phyloP scores from a whole-genome alignment of 768 basidiomycete species.

The Leccinum disarticulatum region DNA sequence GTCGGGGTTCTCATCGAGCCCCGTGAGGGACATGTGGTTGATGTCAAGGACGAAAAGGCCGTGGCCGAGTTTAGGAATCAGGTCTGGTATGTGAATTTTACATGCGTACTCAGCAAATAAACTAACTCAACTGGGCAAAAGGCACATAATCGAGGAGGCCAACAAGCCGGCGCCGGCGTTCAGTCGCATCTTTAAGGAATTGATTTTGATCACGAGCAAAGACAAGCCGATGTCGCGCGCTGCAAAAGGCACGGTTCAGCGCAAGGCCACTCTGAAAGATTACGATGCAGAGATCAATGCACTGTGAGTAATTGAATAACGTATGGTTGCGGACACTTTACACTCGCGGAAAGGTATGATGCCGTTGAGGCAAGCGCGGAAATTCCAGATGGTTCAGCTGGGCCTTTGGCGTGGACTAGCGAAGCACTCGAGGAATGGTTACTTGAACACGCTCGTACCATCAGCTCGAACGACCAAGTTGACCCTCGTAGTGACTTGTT shows the following conservation, averaged over 20 bases:
- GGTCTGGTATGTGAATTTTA: slow-evolving; percentile 25
- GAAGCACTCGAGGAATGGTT: slow-evolving; percentile 29
- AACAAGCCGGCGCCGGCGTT: slow-evolving; percentile 42
- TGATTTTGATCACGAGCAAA: slow-evolving; percentile 46
- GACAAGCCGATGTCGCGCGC: slow-evolving; percentile 45
- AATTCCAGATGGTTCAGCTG: slow-evolving; percentile 19
- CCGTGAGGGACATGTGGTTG: slow-evolving; percentile 11
- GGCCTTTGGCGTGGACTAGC: slow-evolving; percentile 27
- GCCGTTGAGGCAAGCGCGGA: slow-evolving; percentile 29
- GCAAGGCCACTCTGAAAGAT: slow-evolving; percentile 36
- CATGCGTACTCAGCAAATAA: neutral
- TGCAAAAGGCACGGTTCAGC: slow-evolving; percentile 45
- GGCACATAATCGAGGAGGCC: slow-evolving; percentile 45
- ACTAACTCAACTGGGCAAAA: slow-evolving; percentile 9
- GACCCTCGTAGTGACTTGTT: slow-evolving; percentile 27
- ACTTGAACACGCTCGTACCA: slow-evolving; percentile 20
- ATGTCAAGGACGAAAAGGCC: slow-evolving; percentile 22
- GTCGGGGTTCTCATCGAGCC: slow-evolving; percentile 36
- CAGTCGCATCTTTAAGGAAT: slow-evolving; percentile 50
- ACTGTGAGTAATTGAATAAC: slow-evolving; percentile 32
- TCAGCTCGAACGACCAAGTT: slow-evolving; percentile 7
- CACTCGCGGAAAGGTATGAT: slow-evolving; percentile 27
- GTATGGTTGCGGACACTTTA: neutral
- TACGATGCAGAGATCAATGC: slow-evolving; percentile 49
- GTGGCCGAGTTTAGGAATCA: slow-evolving; percentile 31